Evolutionary conservation across 768 basidiomycete species (phyloP), one percentile per base, ranked within the genome.

Genomic region (Boletus tylopilopsis): DNA sequence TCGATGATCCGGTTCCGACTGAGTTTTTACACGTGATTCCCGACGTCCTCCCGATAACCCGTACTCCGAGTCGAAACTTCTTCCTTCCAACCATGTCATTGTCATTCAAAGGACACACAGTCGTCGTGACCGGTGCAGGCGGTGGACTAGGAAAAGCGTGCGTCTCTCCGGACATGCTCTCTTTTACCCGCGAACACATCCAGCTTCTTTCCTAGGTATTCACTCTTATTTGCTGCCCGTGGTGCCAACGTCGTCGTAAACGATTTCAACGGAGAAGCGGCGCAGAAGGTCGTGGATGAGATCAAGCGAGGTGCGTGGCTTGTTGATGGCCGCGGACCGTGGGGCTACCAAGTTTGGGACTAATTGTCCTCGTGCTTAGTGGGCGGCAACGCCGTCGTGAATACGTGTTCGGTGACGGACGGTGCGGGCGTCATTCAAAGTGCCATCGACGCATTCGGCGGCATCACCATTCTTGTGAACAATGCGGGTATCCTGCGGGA

Each of bases 241-340:
- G 95, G 94, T 6, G 94, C 95, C 9, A 91, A 90, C 56, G 82
- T 98, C 45, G 90, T 98, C 51, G 90, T 98, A 36, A 98, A 97
- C 63, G 96, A 98, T 66, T 87, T 98, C 64, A 93, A 88, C 59
- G 77, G 75, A 30, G 82, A 82, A 45, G 88, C 91, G 23, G 94
- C 94, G 4, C 88, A 95, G 68, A 88, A 85, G 59, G 91, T 98
- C 21, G 94, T 94, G 7, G 85, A 90, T 55, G 85, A 94, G 71
- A 94, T 98, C 62, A 77, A 73, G 42, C 77, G 80, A 64, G 86
- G 94, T 93, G 47, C 42, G 79, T 49, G 21, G 18, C 25, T 32
- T 34, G 4, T 51, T 22, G 2, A 15, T 11, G 23, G n/a, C n/a
- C n/a, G n/a, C n/a, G n/a, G n/a, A n/a, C n/a, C n/a, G n/a, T n/a